A percentile compares a stretch with the other conserved stretches of the same genome.
These are phyloP conservation scores for Fusarium scirpi DNA, from an alignment of 2,329 filamentous ascomycete species.

Conservation along the genomic window DNA sequence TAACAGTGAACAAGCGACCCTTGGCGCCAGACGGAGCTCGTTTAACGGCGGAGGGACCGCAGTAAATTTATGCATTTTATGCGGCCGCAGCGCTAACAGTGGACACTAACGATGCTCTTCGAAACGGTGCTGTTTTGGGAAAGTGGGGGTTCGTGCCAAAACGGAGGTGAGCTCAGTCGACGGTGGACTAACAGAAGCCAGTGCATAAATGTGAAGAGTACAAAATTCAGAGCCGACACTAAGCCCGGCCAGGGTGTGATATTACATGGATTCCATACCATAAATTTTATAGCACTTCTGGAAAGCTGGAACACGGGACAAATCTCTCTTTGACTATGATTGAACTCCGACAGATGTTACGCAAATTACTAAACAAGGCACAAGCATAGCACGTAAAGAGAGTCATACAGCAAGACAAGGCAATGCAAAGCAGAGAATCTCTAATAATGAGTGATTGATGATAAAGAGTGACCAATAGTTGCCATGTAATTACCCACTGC, in stretches of 20 bases:
- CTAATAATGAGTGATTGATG: not conserved
- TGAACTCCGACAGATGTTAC: not conserved
- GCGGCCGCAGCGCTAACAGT: not conserved
- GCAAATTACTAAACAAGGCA: not conserved
- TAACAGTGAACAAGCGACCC: slow-evolving; percentile 17
- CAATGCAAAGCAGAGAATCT: not conserved
- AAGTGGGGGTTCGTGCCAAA: slow-evolving; percentile 17
- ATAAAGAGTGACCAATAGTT: not conserved
- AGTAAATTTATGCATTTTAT: slow-evolving; percentile 24
- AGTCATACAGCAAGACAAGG: not conserved
- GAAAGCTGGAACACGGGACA: not conserved
- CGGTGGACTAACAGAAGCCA: not conserved
- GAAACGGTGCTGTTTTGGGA: slow-evolving; percentile 22
- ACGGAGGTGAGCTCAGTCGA: slow-evolving; percentile 11
- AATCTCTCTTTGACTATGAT: not conserved
- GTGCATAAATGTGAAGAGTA: not conserved
- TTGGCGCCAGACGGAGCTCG: not conserved
- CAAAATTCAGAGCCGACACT: not conserved
- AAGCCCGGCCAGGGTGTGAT: not conserved
- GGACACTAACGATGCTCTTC: not conserved
- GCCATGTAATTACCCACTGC: not conserved
- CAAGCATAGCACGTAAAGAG: not conserved
- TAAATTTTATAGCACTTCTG: not conserved
- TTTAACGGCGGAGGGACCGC: slow-evolving; percentile 3
- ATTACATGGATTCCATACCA: not conserved